Evolutionary conservation across 2,329 filamentous ascomycete species (phyloP), one percentile per base, ranked within the genome.

Genomic region (Colletotrichum viniferum): DNA sequence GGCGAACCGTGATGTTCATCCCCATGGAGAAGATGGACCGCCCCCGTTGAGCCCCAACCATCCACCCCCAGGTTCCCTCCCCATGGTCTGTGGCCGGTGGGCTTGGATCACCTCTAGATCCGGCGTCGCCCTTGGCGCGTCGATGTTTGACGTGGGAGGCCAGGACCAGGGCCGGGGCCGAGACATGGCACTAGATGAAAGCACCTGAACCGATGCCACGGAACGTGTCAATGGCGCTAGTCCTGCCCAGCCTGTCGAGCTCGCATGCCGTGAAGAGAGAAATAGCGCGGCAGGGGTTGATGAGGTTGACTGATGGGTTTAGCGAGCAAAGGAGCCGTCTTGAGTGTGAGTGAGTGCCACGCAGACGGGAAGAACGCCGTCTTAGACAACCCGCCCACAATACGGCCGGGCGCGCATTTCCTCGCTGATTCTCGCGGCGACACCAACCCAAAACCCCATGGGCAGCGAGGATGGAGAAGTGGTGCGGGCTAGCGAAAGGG

Each of bases 381-480:
- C 69, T 60, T 18, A 14, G 43, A 52, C 43, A 38, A 34, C 36
- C 61, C n/a, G n/a, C 38, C 70, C 55, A 61, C 55, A 69, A 61
- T 72, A 55, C 70, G 36, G 38, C 52, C 70, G 70, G 70, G 8
- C 70, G 70, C 70, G 21, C 34, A 72, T 72, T 74, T 67, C 56
- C 62, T 76, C 74, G 74, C 74, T 76, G 61, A 74, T 76, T 71
- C 60, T 62, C 38, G 68, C 71, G 71, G 74, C 71, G 66, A 58
- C 55, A 56, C 61, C 43, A 52, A 21, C 43, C 43, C 43, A 52
- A 52, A 52, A 52, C 36, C 56, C 62, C 32, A 30, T 16, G 38
- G 43, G 43, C 43, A 60, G 21, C 30, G 38, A 38, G 60, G 4
- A 48, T 26, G 8, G 8, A 52, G 65, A 48, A 24, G 9, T 6